Evolutionary conservation across 352 stramenopile species (phyloP), one percentile per base, ranked within the genome.

Genomic region (Achlya hypogyna): DNA sequence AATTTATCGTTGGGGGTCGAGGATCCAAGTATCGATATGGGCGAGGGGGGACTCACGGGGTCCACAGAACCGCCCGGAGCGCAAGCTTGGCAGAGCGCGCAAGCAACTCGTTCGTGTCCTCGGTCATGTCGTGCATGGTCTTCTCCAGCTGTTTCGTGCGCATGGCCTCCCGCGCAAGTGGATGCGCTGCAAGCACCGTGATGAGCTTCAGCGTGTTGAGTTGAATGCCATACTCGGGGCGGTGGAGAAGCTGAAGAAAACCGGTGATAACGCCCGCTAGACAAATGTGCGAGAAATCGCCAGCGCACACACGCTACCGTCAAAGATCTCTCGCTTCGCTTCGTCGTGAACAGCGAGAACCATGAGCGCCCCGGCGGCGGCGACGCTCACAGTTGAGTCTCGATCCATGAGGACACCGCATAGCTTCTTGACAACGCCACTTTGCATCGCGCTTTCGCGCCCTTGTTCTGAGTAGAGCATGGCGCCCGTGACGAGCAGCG

Each of bases 171-270:
- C 83, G 71, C 31, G 81, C 83, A 6, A 74, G 71, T 25, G 83
- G 83, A 35, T 82, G 79, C 58, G 83, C 77, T 32, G 81, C 77
- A 54, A 89, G 71, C 38, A 82, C 74, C 4, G 80, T 71, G 49
- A 90, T 70, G 29, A 92, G 63, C 65, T 92, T 90, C 43, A 81
- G 68, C 18, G 75, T 71, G 69, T 88, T 87, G 53, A 92, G 71
- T 67, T 89, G 80, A 49, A 90, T 66, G 34, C 78, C 71, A 38
- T 74, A 54, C 53, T 79, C 82, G 62, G 75, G 71, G 54, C 80
- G 75, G 71, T 89, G 74, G 68, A 92, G 71, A 38, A 91, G 65
- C 52, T 86, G 77, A 10, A 64, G 22, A 20, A 60, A 53, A 40
- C 27, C 63, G 6, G 53, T 32, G 45, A 16, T 56, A 16, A 34